A percentile compares a stretch with the other conserved stretches of the same genome.
Evolutionary conservation across 495 filamentous ascomycete species (phyloP).

Genomic region (Aspergillus leporis): DNA sequence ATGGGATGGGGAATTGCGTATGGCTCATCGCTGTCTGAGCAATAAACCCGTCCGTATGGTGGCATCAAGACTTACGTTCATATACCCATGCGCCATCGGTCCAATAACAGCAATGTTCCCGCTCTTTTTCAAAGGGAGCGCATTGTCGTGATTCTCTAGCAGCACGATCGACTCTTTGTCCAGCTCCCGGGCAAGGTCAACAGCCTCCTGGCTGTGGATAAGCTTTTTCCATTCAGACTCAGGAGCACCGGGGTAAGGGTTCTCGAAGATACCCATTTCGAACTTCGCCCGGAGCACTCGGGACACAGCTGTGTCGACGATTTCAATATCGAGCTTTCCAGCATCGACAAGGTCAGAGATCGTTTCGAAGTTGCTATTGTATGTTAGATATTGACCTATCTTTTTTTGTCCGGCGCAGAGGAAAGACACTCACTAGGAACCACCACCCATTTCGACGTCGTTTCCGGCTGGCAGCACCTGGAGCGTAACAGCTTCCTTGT

Average conservation of each 20-base stretch:
- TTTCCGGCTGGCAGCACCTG: slow-evolving; percentile 64
- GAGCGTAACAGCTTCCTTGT: slow-evolving; percentile 57
- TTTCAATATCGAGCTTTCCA: slow-evolving; percentile 52
- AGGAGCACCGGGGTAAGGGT: slow-evolving; percentile 58
- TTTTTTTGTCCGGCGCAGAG: neutral
- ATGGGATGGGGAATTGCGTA: too few species aligned
- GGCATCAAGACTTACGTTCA: slow-evolving; percentile 54
- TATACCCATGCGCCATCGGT: slow-evolving; percentile 69
- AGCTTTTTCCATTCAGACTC: slow-evolving; percentile 50
- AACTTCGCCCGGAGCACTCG: slow-evolving; percentile 65
- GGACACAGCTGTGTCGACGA: slow-evolving; percentile 65
- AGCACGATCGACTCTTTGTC: slow-evolving; percentile 71
- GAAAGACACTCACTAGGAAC: slow-evolving; percentile 49
- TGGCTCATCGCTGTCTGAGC: too few species aligned
- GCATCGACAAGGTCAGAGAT: slow-evolving; percentile 63
- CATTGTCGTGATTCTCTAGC: slow-evolving; percentile 63
- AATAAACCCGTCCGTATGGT: too few species aligned
- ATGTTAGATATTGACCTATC: slow-evolving; percentile 9
- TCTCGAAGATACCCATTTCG: slow-evolving; percentile 65
- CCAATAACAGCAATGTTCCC: slow-evolving; percentile 70
- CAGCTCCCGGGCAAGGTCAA: slow-evolving; percentile 58
- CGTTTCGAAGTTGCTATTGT: slow-evolving; percentile 55
- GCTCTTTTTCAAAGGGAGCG: slow-evolving; percentile 59
- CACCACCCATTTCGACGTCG: slow-evolving; percentile 76
- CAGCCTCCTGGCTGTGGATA: slow-evolving; percentile 57